Base-by-base conservation (phyloP, 495 filamentous ascomycete genomes). In the Xylaria nigripes region DNA sequence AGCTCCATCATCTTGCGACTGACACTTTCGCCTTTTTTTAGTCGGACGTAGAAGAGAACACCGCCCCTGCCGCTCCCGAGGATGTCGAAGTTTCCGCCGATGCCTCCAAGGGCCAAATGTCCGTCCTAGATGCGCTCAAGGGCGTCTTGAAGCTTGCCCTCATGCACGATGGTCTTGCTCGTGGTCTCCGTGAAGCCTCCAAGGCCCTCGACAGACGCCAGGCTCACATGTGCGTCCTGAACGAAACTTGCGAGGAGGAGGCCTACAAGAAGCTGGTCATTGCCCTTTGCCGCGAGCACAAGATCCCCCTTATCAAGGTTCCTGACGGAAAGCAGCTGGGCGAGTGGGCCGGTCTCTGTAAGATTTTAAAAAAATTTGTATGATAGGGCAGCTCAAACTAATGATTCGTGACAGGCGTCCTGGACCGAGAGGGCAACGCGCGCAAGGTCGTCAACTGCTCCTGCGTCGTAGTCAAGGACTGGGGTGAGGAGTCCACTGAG, bases 371-470 rank as follows among this genome's bases (percentile, higher is more conserved):
- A n/a, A 45, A 34, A 8, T 18, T 19, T 10, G 1, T 27, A 16
- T 22, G 2, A 18, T 48, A 38, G 19, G 12, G 24, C 10, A 32
- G 12, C 10, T 18, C 32, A 27, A 52, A 55, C 61, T 69, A 49
- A 67, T 22, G 47, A 30, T 46, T 38, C 54, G 44, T 29, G 54
- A 50, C 57, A 97, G 92, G 92, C 76, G 90, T 94, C 65, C 84
- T 98, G 68, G 93, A 98, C 78, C 90, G 93, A 70, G 93, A 98
- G 79, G 93, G 93, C 69, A 98, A 97, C 75, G 89, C 93, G 57
- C 86, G 93, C 74, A 98, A 98, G 83, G 94, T 98, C 60, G 93
- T 98, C 75, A 98, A 98, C 84, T 98, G 93, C 87, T 96, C 92
- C 67, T 96, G 93, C 80, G 93, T 96, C 65, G 93, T 97, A 50